Evolutionary conservation across 2,329 filamentous ascomycete genomes (phyloP).

Genomic region (Colletotrichum sp.): DNA sequence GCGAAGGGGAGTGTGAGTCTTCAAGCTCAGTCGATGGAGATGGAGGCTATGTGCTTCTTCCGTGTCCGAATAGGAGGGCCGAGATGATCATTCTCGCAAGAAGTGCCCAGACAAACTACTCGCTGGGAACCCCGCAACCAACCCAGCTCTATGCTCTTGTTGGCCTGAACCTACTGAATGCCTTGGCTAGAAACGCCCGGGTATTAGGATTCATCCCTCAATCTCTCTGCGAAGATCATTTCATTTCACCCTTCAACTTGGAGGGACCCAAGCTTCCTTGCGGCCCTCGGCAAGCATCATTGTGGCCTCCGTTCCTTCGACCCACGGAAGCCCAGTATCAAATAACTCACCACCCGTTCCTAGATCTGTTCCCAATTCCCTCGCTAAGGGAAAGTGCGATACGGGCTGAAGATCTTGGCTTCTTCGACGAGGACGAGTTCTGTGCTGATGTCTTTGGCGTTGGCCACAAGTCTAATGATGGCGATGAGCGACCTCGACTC

Average conservation of each 20-base stretch:
- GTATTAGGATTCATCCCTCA: constrained; percentile 7
- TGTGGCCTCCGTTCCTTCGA: constrained; percentile 21
- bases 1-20: neutral
- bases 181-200: constrained; percentile 11
- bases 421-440: constrained; percentile 9
- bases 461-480: neutral
- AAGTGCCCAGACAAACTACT: neutral
- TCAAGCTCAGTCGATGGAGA: neutral
- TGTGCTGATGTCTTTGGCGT: constrained; percentile 4
- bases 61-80: neutral
- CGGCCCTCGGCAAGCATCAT: neutral
- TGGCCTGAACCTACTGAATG: constrained; percentile 20
- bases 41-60: neutral
- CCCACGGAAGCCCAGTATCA: constrained; percentile 31
- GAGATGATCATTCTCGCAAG: neutral
- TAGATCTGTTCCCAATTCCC: constrained; percentile 35
- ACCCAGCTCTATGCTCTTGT: constrained; percentile 9
- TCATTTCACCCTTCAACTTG: constrained; percentile 12
- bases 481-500: constrained; percentile 31
- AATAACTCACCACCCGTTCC: constrained; percentile 33
- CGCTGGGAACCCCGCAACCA: constrained; percentile 1
- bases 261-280: constrained; percentile 17
- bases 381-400: constrained; percentile 31
- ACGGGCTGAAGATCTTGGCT: neutral
- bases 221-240: constrained; percentile 16